Percentiles rank a stretch among this genome's conserved stretches.
Conservation (phyloP, 768 basidiomycete species). For the Pisolithus sp. region DNA sequence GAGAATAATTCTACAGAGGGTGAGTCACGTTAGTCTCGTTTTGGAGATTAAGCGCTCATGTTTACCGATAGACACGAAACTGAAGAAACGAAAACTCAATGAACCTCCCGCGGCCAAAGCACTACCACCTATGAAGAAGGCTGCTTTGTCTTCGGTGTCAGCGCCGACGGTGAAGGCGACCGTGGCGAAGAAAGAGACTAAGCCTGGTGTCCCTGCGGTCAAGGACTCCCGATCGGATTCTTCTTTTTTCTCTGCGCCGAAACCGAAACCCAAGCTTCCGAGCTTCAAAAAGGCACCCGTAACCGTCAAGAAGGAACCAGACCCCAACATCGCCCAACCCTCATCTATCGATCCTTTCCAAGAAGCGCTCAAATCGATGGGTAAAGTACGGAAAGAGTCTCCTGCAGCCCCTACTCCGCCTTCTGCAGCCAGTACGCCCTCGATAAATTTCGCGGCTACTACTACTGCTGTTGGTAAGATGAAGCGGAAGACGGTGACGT, state of each 20-base stretch:
- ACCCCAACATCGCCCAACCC: conserved; percentile 63
- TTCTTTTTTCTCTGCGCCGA: conserved; percentile 84
- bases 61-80: conserved; percentile 40
- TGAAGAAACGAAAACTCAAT: conserved; percentile 71
- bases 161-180: conserved; percentile 27
- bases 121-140: conserved; percentile 61
- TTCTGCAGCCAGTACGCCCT: conserved; percentile 18
- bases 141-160: conserved; percentile 35
- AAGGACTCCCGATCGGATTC: conserved; percentile 83
- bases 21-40: conserved; percentile 57
- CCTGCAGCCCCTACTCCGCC: conserved; percentile 59
- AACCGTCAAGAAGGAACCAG: conserved; percentile 44
- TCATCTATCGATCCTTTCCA: conserved; percentile 77
- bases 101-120: conserved; percentile 43
- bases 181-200: conserved; percentile 55
- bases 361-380: conserved; percentile 74
- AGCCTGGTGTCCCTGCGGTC: conserved; percentile 30
- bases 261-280: conserved; percentile 76
- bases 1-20: conserved; percentile 52
- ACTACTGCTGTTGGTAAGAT: conserved; percentile 39
- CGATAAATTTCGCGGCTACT: conserved; percentile 31
- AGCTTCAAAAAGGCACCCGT: conserved; percentile 77
- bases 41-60: conserved; percentile 20
- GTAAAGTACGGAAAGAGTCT: conserved; percentile 53
- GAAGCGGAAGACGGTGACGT: conserved; percentile 74